Conservation (phyloP, 164 flowering plant species). For the Macadamia tetraphylla region DNA sequence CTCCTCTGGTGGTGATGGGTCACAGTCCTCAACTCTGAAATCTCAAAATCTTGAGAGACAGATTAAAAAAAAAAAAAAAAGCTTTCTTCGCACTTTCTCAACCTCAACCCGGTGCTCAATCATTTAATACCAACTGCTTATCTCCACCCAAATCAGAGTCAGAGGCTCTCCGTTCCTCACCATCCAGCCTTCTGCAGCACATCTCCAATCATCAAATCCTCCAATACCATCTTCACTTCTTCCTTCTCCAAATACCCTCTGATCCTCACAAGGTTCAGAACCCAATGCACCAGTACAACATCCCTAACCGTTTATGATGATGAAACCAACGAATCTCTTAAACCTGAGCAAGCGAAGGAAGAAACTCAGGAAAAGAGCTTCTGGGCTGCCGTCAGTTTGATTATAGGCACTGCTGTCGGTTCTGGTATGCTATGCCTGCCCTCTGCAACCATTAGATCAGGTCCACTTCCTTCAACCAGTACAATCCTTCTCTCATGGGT, state of each 20-base stretch:
- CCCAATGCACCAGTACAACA: neutral
- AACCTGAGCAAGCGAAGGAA: too few species aligned
- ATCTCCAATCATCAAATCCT: too few species aligned
- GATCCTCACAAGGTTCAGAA: neutral
- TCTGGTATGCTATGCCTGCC: conserved; percentile 72
- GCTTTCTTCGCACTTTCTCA: neutral
- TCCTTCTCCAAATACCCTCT: neutral
- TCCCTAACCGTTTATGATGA: neutral
- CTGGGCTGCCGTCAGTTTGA: conserved; percentile 2
- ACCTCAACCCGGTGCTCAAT: neutral
- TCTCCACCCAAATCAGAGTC: neutral
- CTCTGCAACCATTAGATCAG: conserved; percentile 53
- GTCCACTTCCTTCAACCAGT: conserved; percentile 57
- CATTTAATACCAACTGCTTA: neutral
- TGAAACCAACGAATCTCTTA: conserved; percentile 25
- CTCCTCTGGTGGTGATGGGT: too few species aligned
- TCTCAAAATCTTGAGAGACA: too few species aligned
- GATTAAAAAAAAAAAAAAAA: too few species aligned
- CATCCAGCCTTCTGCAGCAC: neutral
- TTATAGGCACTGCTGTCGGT: conserved; percentile 70
- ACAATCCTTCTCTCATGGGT: conserved; percentile 55
- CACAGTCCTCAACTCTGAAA: too few species aligned
- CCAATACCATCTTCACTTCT: neutral
- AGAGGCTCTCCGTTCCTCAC: neutral
- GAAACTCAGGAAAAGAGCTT: too few species aligned